Evolutionary conservation across 169 alveolate genomes (phyloP).

Genomic region (Eimeria necatrix): DNA sequence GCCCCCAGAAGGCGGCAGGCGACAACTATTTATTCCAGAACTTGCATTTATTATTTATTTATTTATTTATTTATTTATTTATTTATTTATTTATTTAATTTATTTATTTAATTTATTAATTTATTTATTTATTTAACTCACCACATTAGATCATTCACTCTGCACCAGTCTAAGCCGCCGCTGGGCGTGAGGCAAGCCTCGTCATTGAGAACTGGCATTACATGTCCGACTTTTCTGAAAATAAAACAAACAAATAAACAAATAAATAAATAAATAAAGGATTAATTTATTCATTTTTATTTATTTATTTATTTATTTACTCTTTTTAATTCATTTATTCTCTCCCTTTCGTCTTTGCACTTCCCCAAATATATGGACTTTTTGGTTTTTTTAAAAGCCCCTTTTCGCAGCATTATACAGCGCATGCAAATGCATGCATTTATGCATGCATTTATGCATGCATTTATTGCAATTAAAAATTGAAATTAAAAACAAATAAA

Average conservation of each 20-base stretch:
- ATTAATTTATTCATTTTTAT: no score
- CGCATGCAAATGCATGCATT: neutral
- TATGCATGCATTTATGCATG: neutral
- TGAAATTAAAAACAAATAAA: neutral
- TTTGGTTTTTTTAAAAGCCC: no score
- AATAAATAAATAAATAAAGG: no score
- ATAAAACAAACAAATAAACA: neutral
- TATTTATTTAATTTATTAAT: no score
- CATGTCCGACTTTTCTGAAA: slow-evolving; percentile 78
- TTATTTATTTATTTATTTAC: neutral
- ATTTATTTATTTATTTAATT: no score
- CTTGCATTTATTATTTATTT: no score
- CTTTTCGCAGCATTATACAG: slow-evolving; percentile 81
- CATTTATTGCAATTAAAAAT: neutral
- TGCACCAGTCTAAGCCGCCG: slow-evolving; percentile 73
- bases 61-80: no score
- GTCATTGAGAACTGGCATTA: slow-evolving; percentile 86
- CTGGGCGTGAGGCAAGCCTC: slow-evolving; percentile 84
- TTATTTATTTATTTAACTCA: neutral
- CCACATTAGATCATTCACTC: slow-evolving; percentile 48
- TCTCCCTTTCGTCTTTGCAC: neutral
- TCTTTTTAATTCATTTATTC: slow-evolving; percentile 58
- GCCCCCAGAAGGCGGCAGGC: no score
- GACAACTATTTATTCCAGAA: no score
- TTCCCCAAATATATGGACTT: neutral